Evolutionary conservation across 2,329 filamentous ascomycete species (phyloP).

Genomic region (Penicillium sp.): DNA sequence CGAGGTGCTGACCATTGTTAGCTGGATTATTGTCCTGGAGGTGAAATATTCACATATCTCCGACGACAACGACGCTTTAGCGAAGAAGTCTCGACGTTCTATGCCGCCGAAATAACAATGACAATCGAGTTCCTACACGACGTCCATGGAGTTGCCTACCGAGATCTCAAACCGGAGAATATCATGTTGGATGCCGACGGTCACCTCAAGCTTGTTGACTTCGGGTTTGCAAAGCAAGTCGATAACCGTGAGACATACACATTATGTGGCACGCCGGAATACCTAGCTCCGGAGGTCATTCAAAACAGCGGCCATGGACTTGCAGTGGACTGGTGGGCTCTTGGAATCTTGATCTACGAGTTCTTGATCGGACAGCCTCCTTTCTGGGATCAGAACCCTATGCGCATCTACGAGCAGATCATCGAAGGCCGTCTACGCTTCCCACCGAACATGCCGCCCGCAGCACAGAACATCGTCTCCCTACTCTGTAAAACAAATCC

Average conservation of each 20-base stretch:
- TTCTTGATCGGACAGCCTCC: constrained; percentile 67
- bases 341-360: constrained; percentile 67
- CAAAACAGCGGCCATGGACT: constrained; percentile 64
- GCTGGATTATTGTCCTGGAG: constrained; percentile 67
- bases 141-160: constrained; percentile 63
- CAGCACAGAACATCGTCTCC: constrained; percentile 62
- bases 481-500: constrained; percentile 64
- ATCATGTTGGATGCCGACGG: constrained; percentile 65
- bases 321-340: constrained; percentile 69
- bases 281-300: constrained; percentile 67
- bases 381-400: constrained; percentile 68
- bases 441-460: constrained; percentile 58
- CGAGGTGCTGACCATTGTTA: constrained; percentile 32
- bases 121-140: constrained; percentile 66
- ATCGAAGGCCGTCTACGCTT: constrained; percentile 63
- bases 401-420: constrained; percentile 69
- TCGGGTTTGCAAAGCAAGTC: constrained; percentile 67
- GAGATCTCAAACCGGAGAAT: constrained; percentile 67
- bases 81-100: constrained; percentile 63
- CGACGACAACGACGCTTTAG: constrained; percentile 63
- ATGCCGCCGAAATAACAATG: constrained; percentile 65
- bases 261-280: constrained; percentile 66
- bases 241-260: constrained; percentile 61
- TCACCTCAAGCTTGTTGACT: constrained; percentile 66
- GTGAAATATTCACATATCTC: constrained; percentile 66